A percentile compares a stretch with the other conserved stretches of the same genome.
phyloP scores from a whole-genome alignment of 805 yeast genomes.

The Tetrapisispora phaffii region DNA sequence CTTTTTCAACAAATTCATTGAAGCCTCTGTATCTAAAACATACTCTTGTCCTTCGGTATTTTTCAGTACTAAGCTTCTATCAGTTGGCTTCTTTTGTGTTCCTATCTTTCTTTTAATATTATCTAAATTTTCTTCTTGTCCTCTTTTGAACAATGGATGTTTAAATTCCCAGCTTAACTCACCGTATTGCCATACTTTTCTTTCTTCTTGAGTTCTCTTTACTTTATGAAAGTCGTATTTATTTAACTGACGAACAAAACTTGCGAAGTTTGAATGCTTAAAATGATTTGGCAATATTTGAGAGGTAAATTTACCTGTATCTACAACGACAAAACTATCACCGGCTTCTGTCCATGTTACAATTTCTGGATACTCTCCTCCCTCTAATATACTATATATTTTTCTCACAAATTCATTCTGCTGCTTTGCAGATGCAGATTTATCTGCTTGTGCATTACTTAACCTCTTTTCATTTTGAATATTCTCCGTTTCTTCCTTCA shows the following conservation, averaged over 20 bases:
- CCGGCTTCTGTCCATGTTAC: conserved; percentile 86
- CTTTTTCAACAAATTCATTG: conserved; percentile 10
- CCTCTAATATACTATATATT: conserved; percentile 75
- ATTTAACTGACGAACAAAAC: conserved; percentile 90
- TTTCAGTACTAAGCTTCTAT: conserved; percentile 21
- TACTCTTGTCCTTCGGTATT: conserved; percentile 24
- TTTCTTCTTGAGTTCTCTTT: conserved; percentile 57
- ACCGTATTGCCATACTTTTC: conserved; percentile 46
- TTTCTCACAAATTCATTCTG: conserved; percentile 67
- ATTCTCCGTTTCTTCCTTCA: background rate
- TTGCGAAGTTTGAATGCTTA: conserved; percentile 89
- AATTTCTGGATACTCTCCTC: conserved; percentile 59
- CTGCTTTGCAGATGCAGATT: background rate
- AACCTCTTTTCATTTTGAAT: background rate
- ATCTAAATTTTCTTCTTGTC: conserved; percentile 71
- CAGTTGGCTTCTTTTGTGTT: conserved; percentile 35
- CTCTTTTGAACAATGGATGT: conserved; percentile 76
- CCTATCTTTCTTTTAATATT: conserved; percentile 81
- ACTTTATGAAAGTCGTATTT: conserved; percentile 97
- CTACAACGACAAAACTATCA: conserved; percentile 77
- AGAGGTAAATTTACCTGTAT: conserved; percentile 83
- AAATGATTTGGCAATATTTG: conserved; percentile 85
- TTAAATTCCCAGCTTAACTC: conserved; percentile 90
- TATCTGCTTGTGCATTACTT: background rate
- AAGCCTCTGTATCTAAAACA: conserved; percentile 14